A percentile compares a stretch with the other conserved stretches of the same genome.
These are phyloP conservation scores for Meira nashicola DNA, from an alignment of 1,284 basidiomycete species.

Conservation along the genomic window DNA sequence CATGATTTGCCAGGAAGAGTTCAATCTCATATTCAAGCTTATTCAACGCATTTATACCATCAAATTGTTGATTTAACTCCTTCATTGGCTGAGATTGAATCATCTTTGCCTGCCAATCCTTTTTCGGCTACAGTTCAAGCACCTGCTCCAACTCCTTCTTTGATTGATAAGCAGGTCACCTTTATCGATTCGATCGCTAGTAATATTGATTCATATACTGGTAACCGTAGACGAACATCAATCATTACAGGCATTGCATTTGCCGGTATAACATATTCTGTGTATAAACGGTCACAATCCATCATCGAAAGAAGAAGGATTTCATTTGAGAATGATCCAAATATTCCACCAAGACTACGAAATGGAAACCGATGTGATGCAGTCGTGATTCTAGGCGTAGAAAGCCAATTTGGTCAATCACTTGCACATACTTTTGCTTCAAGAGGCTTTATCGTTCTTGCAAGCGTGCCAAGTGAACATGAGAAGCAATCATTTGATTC, in stretches of 20 bases:
- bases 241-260: constrained; percentile 20
- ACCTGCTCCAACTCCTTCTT: constrained; percentile 23
- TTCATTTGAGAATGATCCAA: constrained; percentile 24
- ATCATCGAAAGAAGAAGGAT: constrained; percentile 36
- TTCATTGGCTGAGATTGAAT: constrained; percentile 22
- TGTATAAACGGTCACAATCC: constrained; percentile 18
- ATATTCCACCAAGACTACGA: neutral
- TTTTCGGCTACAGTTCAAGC: constrained; percentile 22
- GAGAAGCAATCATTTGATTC: constrained; percentile 36
- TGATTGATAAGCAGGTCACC: constrained; percentile 8
- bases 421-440: constrained; percentile 34
- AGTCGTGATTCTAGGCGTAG: constrained; percentile 44
- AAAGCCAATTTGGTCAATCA: constrained; percentile 45
- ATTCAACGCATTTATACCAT: constrained; percentile 36
- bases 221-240: constrained; percentile 17
- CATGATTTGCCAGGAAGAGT: constrained; percentile 40
- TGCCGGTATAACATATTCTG: constrained; percentile 24
- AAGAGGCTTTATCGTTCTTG: constrained; percentile 45
- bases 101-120: constrained; percentile 23
- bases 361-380: neutral
- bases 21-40: constrained; percentile 27
- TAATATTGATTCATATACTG: constrained; percentile 10
- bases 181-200: constrained; percentile 1
- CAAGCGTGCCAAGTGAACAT: constrained; percentile 31
- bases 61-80: constrained; percentile 23